Percentiles rank a stretch among this genome's conserved stretches.
Conservation (phyloP, 306 rosid genomes). For the Mimosa bimucronata region DNA sequence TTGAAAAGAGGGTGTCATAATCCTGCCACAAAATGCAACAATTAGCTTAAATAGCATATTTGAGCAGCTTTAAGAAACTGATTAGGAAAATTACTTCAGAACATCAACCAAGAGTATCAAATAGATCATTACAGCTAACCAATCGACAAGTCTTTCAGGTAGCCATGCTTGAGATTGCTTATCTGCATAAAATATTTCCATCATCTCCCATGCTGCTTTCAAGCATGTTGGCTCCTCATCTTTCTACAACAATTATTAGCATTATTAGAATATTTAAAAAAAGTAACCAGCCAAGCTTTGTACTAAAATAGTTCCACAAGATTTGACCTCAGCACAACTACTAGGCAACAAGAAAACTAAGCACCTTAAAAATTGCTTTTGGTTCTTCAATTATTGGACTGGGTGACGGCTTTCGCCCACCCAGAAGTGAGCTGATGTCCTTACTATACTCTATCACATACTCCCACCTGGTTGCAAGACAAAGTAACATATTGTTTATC, state of each 20-base stretch:
- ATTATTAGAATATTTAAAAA: conserved; percentile 22
- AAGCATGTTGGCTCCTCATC: conserved; percentile 72
- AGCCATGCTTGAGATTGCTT: conserved; percentile 86
- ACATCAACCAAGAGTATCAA: conserved; percentile 19
- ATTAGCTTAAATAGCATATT: conserved; percentile 23
- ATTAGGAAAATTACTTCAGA: neutral
- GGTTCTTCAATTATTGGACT: conserved; percentile 67
- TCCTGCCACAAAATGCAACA: conserved; percentile 63
- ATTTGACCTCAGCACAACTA: conserved; percentile 17
- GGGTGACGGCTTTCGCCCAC: conserved; percentile 52
- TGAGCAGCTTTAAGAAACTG: conserved; percentile 10
- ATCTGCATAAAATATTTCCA: conserved; percentile 93
- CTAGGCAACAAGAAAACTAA: conserved; percentile 2
- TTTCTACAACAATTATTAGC: conserved; percentile 52
- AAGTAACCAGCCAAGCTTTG: neutral
- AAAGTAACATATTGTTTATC: conserved; percentile 23
- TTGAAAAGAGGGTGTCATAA: conserved; percentile 76
- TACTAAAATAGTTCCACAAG: conserved; percentile 18
- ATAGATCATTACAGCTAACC: conserved; percentile 88
- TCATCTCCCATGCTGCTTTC: conserved; percentile 96
- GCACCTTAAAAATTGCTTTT: conserved; percentile 59
- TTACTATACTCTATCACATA: conserved; percentile 85
- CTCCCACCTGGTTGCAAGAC: conserved; percentile 74
- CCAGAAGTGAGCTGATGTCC: conserved; percentile 72
- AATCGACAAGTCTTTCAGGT: conserved; percentile 91